Percentiles rank a stretch among this genome's conserved stretches.
These are phyloP conservation scores for Artomyces pyxidatus DNA, from an alignment of 768 basidiomycete species.

Conservation along the genomic window DNA sequence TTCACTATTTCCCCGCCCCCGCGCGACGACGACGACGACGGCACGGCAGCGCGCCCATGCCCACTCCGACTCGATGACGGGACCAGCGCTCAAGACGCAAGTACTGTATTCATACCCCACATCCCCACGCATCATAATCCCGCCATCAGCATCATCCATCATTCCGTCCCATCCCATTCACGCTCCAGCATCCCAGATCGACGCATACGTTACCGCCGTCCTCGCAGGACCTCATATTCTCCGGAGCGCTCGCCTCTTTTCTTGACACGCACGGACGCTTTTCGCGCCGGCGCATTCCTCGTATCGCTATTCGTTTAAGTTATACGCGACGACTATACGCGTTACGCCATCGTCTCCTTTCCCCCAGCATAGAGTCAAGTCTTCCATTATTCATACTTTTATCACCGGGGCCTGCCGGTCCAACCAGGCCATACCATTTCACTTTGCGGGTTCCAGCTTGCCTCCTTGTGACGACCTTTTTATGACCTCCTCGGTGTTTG, in stretches of 20 bases:
- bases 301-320: background rate
- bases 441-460: too few relatives aligned
- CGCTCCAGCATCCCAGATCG: background rate
- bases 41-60: background rate
- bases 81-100: too few relatives aligned
- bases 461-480: too few relatives aligned
- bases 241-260: background rate
- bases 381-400: background rate
- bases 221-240: background rate
- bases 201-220: background rate
- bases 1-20: background rate
- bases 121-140: background rate
- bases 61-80: too few relatives aligned
- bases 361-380: background rate
- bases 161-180: background rate
- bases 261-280: background rate
- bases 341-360: background rate
- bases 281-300: background rate
- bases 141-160: background rate
- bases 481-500: too few relatives aligned
- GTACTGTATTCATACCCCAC: background rate
- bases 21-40: background rate
- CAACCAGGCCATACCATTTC: background rate
- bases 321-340: too few relatives aligned
- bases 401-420: background rate